These are phyloP conservation scores for Hyaloperonospora brassicae DNA, from an alignment of 352 stramenopile species.

Conservation along the genomic window DNA sequence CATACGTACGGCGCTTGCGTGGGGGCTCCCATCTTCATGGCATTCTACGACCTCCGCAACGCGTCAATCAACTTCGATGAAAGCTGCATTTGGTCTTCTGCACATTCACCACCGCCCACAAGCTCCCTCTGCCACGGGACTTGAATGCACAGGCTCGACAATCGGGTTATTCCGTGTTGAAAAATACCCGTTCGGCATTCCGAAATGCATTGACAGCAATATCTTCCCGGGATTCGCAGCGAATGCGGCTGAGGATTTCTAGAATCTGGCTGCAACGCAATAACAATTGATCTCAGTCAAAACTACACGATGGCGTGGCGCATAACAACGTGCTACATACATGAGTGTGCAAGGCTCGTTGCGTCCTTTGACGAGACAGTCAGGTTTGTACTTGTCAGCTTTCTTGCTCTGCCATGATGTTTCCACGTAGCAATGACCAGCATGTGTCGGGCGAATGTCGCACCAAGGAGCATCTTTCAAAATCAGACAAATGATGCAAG, in stretches of 20 bases:
- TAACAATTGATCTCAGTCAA: background rate
- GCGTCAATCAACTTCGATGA: too few species aligned
- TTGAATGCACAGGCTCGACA: background rate
- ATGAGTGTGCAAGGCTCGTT: constrained; percentile 94
- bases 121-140: too few species aligned
- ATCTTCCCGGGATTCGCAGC: constrained; percentile 38
- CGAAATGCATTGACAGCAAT: constrained; percentile 42
- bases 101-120: too few species aligned
- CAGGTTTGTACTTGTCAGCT: constrained; percentile 88
- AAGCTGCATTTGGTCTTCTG: too few species aligned
- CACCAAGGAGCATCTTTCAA: constrained; percentile 94
- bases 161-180: constrained; percentile 16
- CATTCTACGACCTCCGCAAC: too few species aligned
- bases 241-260: constrained; percentile 69
- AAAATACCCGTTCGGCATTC: constrained; percentile 70
- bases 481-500: background rate
- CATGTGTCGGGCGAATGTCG: constrained; percentile 92
- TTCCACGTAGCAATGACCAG: constrained; percentile 80
- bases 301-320: background rate
- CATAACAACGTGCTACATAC: constrained; percentile 47
- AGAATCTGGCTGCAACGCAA: constrained; percentile 58
- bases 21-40: too few species aligned
- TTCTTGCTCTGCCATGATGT: constrained; percentile 88
- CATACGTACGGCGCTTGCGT: too few species aligned
- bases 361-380: constrained; percentile 89